Percentiles rank a stretch among this genome's conserved stretches.
Evolutionary conservation across 1,284 basidiomycete species (phyloP).

Genomic region (Leccinum glutinopallens): DNA sequence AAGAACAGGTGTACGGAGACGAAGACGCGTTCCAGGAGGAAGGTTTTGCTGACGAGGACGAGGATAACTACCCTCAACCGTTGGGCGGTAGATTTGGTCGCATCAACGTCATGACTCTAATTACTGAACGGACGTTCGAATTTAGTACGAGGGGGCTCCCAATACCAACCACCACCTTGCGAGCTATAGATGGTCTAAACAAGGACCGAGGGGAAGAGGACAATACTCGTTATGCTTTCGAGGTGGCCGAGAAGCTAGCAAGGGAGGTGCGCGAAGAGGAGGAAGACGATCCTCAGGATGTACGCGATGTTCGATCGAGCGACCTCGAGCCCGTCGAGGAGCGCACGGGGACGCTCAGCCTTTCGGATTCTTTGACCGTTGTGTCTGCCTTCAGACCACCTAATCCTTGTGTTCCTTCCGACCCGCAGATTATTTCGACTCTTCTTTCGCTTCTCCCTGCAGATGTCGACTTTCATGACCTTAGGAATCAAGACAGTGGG

Average conservation of each 20-base stretch:
- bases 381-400: constrained; percentile 67
- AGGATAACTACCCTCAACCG: constrained; percentile 44
- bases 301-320: constrained; percentile 34
- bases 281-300: constrained; percentile 21
- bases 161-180: constrained; percentile 33
- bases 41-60: constrained; percentile 34
- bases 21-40: constrained; percentile 32
- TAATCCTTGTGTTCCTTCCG: constrained; percentile 91
- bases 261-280: constrained; percentile 47
- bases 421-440: constrained; percentile 63
- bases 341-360: constrained; percentile 59
- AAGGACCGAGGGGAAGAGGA: constrained; percentile 28
- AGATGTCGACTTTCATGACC: constrained; percentile 70
- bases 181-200: constrained; percentile 28
- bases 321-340: constrained; percentile 45
- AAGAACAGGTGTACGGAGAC: constrained; percentile 25
- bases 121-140: constrained; percentile 90
- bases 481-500: constrained; percentile 53
- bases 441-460: constrained; percentile 70
- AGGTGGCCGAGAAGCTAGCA: constrained; percentile 56
- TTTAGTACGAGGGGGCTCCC: constrained; percentile 58
- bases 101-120: constrained; percentile 92
- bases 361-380: constrained; percentile 62
- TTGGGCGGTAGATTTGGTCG: constrained; percentile 74
- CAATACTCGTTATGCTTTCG: constrained; percentile 50